Evolutionary conservation across 371 early-diverging fungal genomes (phyloP).

Genomic region (Mucor sp.): DNA sequence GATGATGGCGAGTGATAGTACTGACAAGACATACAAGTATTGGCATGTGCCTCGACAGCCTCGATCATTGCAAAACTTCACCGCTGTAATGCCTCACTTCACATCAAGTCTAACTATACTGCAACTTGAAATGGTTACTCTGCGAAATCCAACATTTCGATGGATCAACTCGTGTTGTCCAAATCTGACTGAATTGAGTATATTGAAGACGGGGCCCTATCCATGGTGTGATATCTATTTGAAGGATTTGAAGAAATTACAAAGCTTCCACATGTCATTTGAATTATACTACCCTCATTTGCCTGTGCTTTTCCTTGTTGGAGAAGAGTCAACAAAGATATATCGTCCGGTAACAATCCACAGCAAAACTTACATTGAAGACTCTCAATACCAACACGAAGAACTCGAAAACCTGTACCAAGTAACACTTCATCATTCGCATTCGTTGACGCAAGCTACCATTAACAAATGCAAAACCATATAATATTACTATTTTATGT

Average conservation of each 20-base stretch:
- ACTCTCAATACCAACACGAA: not conserved
- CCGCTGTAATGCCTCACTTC: not conserved
- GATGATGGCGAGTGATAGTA: not conserved
- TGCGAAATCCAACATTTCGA: not conserved
- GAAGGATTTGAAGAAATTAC: not conserved
- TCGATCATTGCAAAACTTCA: not conserved
- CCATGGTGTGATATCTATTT: slow-evolving; percentile 1
- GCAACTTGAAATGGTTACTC: not conserved
- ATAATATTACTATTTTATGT: not conserved
- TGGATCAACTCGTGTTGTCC: not conserved
- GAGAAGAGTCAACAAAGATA: not conserved
- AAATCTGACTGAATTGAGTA: not conserved
- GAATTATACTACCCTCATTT: not conserved
- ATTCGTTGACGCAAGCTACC: not conserved
- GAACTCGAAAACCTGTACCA: not conserved
- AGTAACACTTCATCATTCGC: not conserved
- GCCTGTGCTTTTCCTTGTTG: not conserved
- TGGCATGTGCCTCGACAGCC: not conserved
- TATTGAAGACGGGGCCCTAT: not conserved
- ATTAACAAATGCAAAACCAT: not conserved
- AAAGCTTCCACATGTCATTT: not conserved
- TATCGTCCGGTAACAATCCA: not conserved
- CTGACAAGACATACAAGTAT: not conserved
- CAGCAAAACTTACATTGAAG: not conserved
- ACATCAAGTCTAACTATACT: not conserved